Conservation (phyloP, 2,329 filamentous ascomycete species). For the Aspergillus hiratsukae region DNA sequence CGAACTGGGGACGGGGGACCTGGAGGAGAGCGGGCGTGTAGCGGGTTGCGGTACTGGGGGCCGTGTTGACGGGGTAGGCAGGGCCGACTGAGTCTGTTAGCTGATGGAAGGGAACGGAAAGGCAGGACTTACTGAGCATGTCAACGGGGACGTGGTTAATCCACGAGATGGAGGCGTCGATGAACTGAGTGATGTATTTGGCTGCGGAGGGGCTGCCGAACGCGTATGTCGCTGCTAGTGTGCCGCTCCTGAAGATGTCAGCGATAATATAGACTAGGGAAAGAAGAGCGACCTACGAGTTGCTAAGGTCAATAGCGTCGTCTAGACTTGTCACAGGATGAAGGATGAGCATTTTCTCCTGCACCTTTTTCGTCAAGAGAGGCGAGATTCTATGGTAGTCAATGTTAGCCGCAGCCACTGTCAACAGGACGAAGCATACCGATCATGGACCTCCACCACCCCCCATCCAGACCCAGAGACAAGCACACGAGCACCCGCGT, state of each 20-base stretch:
- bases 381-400: conserved; percentile 13
- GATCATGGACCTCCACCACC: conserved; percentile 25
- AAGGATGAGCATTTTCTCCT: conserved; percentile 43
- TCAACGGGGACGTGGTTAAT: conserved; percentile 56
- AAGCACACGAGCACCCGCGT: conserved; percentile 24
- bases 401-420: conserved; percentile 9
- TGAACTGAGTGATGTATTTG: conserved; percentile 58
- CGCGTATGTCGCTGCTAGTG: conserved; percentile 48
- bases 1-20: conserved; percentile 41
- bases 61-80: conserved; percentile 26
- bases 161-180: conserved; percentile 48
- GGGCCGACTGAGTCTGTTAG: conserved; percentile 17
- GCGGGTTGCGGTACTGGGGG: conserved; percentile 36
- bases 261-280: neutral
- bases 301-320: conserved; percentile 50
- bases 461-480: conserved; percentile 28
- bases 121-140: conserved; percentile 42
- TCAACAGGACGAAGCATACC: conserved; percentile 11
- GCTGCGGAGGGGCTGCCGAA: conserved; percentile 48
- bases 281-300: conserved; percentile 20
- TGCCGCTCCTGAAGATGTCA: conserved; percentile 15
- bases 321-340: conserved; percentile 49
- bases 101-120: too few relatives aligned
- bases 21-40: conserved; percentile 46
- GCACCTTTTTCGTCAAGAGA: conserved; percentile 38